Percentiles rank a stretch among this genome's conserved stretches.
Conservation (phyloP, 257 asterid genomes). For the Nicotiana tomentosiformis region DNA sequence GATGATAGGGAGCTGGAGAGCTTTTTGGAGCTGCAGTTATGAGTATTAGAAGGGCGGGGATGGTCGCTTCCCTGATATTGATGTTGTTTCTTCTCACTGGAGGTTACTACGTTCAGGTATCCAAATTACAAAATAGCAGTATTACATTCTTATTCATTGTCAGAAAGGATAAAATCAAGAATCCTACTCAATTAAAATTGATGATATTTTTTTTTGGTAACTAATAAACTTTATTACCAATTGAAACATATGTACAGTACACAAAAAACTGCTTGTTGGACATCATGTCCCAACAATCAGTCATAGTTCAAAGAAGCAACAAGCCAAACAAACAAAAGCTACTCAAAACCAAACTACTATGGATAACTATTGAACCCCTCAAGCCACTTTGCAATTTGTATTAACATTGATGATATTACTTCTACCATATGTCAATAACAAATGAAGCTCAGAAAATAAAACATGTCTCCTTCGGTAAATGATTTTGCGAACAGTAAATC, state of each 20-base stretch:
- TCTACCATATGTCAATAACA: not conserved
- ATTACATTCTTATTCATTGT: not conserved
- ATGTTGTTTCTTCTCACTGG: conserved; percentile 98
- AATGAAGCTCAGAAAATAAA: not conserved
- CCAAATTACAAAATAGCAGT: not conserved
- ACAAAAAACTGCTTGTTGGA: too few relatives aligned
- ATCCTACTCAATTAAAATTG: not conserved
- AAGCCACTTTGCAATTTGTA: too few relatives aligned
- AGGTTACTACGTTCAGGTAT: conserved; percentile 93
- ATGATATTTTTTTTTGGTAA: not conserved
- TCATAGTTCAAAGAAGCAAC: too few relatives aligned
- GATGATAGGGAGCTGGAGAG: conserved; percentile 88
- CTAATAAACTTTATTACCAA: too few relatives aligned
- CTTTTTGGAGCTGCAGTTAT: conserved; percentile 86
- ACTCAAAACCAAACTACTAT: too few relatives aligned
- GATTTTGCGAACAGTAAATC: not conserved
- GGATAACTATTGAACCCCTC: too few relatives aligned
- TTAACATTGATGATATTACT: not conserved
- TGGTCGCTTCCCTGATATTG: conserved; percentile 73
- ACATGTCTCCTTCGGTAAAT: not conserved
- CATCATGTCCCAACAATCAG: too few relatives aligned
- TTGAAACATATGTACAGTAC: too few relatives aligned
- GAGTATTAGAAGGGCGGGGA: conserved; percentile 85
- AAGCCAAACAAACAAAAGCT: too few relatives aligned
- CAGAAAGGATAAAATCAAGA: not conserved